Percentiles rank a stretch among this genome's conserved stretches.
Conservation (phyloP, 148 eudicot species). For the Rhododendron ferrugineum region DNA sequence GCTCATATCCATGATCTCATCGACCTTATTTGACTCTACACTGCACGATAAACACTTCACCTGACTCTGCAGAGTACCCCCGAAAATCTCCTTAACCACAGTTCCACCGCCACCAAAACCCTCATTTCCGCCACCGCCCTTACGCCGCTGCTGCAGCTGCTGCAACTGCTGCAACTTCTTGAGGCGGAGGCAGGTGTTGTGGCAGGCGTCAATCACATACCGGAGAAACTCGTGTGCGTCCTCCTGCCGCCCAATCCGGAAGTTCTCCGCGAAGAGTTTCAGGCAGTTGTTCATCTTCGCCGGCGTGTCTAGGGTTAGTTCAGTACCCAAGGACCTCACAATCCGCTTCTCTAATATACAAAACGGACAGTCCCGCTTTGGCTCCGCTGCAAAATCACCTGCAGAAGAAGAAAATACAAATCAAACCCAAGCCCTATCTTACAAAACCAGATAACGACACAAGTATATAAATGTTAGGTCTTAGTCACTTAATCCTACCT, state of each 20-base stretch:
- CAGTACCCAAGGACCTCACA: constrained; percentile 59
- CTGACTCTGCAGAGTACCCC: constrained; percentile 94
- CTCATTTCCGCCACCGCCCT: constrained; percentile 42
- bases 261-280: constrained; percentile 65
- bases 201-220: constrained; percentile 91
- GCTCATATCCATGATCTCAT: constrained; percentile 97
- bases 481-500: not conserved
- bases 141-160: constrained; percentile 32
- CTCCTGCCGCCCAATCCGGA: constrained; percentile 78
- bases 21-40: constrained; percentile 83
- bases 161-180: constrained; percentile 64
- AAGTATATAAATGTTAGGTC: not conserved
- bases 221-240: constrained; percentile 98
- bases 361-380: constrained; percentile 79
- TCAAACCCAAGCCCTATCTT: not conserved
- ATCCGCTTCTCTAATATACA: constrained; percentile 88
- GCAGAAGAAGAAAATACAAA: constrained; percentile 3
- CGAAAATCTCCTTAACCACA: constrained; percentile 86
- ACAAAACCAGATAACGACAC: not conserved
- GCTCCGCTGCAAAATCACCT: constrained; percentile 63
- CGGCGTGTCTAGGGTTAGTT: constrained; percentile 63
- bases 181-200: constrained; percentile 76
- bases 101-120: constrained; percentile 27
- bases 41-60: constrained; percentile 92
- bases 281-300: constrained; percentile 60